Conservation (phyloP, 2,329 filamentous ascomycete species). For the Fusarium sp. region DNA sequence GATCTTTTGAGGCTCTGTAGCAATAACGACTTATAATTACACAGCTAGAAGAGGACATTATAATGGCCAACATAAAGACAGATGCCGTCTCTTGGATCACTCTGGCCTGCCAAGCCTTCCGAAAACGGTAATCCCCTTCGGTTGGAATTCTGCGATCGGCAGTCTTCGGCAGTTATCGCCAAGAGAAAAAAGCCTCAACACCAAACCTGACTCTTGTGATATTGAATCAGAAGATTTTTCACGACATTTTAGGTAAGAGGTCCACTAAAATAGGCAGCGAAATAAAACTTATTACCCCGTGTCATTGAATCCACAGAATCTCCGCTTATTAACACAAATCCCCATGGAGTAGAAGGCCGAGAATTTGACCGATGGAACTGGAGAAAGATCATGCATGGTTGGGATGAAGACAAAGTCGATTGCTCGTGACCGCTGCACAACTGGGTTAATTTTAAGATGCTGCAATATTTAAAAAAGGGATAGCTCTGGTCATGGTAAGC, state of each 20-base stretch:
- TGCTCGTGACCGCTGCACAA: fast-evolving
- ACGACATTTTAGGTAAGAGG: background rate
- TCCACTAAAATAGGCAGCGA: slow-evolving; percentile 25
- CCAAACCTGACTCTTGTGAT: background rate
- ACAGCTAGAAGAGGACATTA: too few relatives aligned
- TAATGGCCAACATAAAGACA: too few relatives aligned
- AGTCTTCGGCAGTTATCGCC: background rate
- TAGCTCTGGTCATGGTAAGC: fast-evolving
- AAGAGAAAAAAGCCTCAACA: slow-evolving; percentile 15
- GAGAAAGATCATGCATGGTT: background rate
- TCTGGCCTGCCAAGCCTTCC: background rate
- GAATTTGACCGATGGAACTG: slow-evolving; percentile 10
- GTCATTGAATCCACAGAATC: background rate
- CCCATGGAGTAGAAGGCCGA: slow-evolving; percentile 27
- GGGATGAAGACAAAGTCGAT: fast-evolving
- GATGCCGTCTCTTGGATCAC: too few relatives aligned
- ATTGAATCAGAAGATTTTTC: slow-evolving; percentile 7
- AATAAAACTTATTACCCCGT: slow-evolving; percentile 24
- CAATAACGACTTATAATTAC: too few relatives aligned
- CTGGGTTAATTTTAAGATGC: fast-evolving
- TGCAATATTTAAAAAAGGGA: fast-evolving
- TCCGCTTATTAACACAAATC: slow-evolving; percentile 7
- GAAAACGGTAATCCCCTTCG: background rate
- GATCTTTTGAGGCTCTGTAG: too few relatives aligned
- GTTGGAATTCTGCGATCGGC: background rate